Percentiles rank a stretch among this genome's conserved stretches.
Conservation (phyloP, 768 basidiomycete species). For the Trametes sanguinea region DNA sequence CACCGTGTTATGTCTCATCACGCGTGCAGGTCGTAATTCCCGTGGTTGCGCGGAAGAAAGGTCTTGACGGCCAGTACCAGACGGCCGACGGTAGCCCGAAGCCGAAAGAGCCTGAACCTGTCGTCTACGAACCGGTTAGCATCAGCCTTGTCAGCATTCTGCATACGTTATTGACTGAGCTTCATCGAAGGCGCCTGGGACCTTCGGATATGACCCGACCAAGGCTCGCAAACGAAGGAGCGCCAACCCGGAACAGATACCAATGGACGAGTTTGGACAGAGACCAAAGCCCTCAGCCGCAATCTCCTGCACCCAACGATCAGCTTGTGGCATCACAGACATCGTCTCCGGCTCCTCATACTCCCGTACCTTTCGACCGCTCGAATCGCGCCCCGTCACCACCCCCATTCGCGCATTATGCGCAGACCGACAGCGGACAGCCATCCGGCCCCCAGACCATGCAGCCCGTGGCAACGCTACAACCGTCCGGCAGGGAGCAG, state of each 20-base stretch:
- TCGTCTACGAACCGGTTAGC: constrained; percentile 59
- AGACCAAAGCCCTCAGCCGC: constrained; percentile 25
- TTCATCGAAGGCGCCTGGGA: constrained; percentile 67
- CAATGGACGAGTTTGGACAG: constrained; percentile 68
- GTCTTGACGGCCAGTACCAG: constrained; percentile 70
- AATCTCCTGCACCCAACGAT: constrained; percentile 26
- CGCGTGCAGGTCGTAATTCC: constrained; percentile 71
- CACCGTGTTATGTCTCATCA: constrained; percentile 15
- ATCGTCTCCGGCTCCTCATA: constrained; percentile 33
- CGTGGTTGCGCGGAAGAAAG: constrained; percentile 82
- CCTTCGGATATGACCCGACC: constrained; percentile 75
- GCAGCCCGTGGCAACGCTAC: constrained; percentile 33
- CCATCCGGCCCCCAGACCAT: constrained; percentile 18
- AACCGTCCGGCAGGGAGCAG: constrained; percentile 20
- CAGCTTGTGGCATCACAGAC: constrained; percentile 16
- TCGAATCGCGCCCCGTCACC: constrained; percentile 49
- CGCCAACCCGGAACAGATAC: constrained; percentile 41
- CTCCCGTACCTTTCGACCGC: constrained; percentile 31
- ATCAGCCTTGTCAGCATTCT: neutral
- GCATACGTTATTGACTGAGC: neutral
- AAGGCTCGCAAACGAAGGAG: constrained; percentile 57
- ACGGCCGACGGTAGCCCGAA: constrained; percentile 68
- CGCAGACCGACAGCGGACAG: constrained; percentile 7
- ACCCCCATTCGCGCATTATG: constrained; percentile 65
- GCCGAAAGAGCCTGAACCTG: constrained; percentile 38